These are phyloP conservation scores for Camelina sativa DNA, from an alignment of 345 rosid genomes.

Conservation along the genomic window DNA sequence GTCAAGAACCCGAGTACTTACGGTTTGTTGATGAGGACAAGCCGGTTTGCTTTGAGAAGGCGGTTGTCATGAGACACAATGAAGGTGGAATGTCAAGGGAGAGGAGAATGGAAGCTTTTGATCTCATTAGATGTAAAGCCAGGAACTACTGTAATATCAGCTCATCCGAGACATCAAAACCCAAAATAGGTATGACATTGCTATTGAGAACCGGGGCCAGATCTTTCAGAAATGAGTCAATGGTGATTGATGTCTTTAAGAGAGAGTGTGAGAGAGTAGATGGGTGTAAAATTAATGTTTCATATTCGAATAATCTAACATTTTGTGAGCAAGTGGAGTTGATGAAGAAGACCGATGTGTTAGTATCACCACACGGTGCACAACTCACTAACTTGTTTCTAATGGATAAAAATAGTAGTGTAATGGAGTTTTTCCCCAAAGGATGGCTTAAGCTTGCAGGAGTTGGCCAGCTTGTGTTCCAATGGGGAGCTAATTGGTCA, in stretches of 20 bases:
- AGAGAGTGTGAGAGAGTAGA: slow-evolving; percentile 60
- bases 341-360: slow-evolving; percentile 66
- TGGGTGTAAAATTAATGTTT: slow-evolving; percentile 66
- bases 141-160: slow-evolving; percentile 59
- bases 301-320: slow-evolving; percentile 62
- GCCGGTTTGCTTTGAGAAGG: slow-evolving; percentile 74
- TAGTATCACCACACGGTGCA: slow-evolving; percentile 75
- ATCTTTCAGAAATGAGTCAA: slow-evolving; percentile 67
- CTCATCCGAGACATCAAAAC: slow-evolving; percentile 26
- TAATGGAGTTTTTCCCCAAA: slow-evolving; percentile 76
- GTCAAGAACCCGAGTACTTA: slow-evolving; percentile 45
- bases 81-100: slow-evolving; percentile 82
- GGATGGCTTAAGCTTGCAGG: slow-evolving; percentile 83
- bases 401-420: slow-evolving; percentile 73
- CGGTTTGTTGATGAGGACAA: slow-evolving; percentile 37
- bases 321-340: slow-evolving; percentile 79
- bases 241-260: slow-evolving; percentile 51
- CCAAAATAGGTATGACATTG: slow-evolving; percentile 64
- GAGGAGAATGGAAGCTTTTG: slow-evolving; percentile 63
- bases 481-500: slow-evolving; percentile 81
- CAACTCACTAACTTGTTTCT: slow-evolving; percentile 81
- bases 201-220: slow-evolving; percentile 74
- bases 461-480: slow-evolving; percentile 70
- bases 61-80: slow-evolving; percentile 79
- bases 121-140: slow-evolving; percentile 63